These are phyloP conservation scores for Penicillium salamii DNA, from an alignment of 495 filamentous ascomycete genomes.

Conservation along the genomic window DNA sequence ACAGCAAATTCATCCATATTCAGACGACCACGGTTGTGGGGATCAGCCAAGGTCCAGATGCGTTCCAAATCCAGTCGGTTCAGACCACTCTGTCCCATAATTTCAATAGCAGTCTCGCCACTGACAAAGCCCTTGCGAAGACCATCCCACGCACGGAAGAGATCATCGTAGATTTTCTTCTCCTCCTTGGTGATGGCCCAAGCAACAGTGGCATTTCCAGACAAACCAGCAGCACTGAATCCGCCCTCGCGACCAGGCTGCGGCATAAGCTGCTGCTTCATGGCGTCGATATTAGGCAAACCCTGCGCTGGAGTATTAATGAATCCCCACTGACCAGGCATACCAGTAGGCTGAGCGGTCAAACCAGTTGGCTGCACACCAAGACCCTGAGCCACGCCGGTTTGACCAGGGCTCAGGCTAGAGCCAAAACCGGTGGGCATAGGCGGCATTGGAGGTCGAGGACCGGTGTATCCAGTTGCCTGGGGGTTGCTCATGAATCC, in stretches of 20 bases:
- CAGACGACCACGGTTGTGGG: conserved; percentile 86
- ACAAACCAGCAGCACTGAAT: conserved; percentile 82
- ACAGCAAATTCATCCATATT: conserved; percentile 99
- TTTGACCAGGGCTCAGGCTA: conserved; percentile 63
- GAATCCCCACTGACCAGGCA: conserved; percentile 96
- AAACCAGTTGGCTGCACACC: conserved; percentile 52
- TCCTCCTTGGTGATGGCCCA: conserved; percentile 99
- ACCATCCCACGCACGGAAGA: conserved; percentile 97
- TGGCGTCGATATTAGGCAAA: conserved; percentile 86
- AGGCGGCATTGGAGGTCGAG: conserved; percentile 87
- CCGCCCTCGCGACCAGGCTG: conserved; percentile 90
- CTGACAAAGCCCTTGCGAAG: conserved; percentile 89
- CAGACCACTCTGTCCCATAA: conserved; percentile 93
- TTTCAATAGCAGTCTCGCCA: conserved; percentile 93
- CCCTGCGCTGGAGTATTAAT: conserved; percentile 91
- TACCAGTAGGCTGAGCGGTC: conserved; percentile 91
- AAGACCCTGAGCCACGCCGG: conserved; percentile 39
- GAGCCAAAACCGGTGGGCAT: conserved; percentile 84
- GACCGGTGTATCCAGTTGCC: conserved; percentile 65
- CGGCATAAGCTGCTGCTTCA: conserved; percentile 98
- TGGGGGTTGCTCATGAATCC: conserved; percentile 55
- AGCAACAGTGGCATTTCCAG: conserved; percentile 91
- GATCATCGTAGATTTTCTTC: conserved; percentile 93
- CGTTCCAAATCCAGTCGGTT: conserved; percentile 85
- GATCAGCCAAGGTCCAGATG: conserved; percentile 94